These are phyloP conservation scores for Phytophthora meadii DNA, from an alignment of 352 stramenopile species.

Conservation along the genomic window DNA sequence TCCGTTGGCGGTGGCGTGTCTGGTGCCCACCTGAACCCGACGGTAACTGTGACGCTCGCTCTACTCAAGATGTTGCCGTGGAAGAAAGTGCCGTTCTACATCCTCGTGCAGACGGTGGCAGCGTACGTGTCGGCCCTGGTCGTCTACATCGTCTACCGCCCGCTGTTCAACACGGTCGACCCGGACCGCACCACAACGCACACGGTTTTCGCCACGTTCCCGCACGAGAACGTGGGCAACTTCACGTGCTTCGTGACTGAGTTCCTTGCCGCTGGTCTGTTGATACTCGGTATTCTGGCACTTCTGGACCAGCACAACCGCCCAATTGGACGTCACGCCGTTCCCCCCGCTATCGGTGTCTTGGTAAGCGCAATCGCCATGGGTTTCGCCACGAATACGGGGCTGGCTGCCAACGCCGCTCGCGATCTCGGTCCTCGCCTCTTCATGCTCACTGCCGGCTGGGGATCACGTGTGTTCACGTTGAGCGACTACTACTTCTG, in stretches of 20 bases:
- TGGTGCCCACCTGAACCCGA: conserved; percentile 63
- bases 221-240: conserved; percentile 38
- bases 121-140: conserved; percentile 44
- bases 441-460: conserved; percentile 69
- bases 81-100: conserved; percentile 54
- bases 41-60: conserved; percentile 55
- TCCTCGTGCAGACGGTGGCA: conserved; percentile 46
- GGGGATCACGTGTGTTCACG: conserved; percentile 75
- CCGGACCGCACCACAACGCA: conserved; percentile 39
- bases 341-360: conserved; percentile 74
- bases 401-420: conserved; percentile 76
- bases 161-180: conserved; percentile 48
- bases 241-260: conserved; percentile 49
- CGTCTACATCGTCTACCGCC: conserved; percentile 59
- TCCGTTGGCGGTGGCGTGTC: conserved; percentile 50
- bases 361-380: conserved; percentile 80
- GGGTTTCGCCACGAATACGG: conserved; percentile 84
- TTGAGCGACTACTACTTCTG: conserved; percentile 75
- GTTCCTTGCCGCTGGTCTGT: conserved; percentile 44
- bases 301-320: conserved; percentile 81
- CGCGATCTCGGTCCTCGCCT: conserved; percentile 74
- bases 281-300: conserved; percentile 72
- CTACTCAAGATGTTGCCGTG: conserved; percentile 50
- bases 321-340: conserved; percentile 66
- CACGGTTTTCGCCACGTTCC: conserved; percentile 49